Evolutionary conservation across 441 rosid genomes (phyloP), one percentile per base, ranked within the genome.

Genomic region (Isatis lusitanica): DNA sequence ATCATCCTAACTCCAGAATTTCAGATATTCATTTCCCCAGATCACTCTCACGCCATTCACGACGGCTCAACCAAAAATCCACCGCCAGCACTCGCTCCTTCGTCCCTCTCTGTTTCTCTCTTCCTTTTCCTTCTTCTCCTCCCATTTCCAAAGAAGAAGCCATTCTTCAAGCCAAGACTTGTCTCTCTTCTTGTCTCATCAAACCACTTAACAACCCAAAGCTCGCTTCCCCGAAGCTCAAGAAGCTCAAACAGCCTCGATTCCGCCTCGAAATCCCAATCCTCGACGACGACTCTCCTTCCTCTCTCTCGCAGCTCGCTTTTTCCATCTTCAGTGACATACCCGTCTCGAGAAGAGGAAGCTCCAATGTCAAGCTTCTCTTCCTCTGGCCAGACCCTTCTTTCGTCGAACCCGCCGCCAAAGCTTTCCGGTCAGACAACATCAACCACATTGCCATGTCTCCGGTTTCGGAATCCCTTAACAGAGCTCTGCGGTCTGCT

Each of bases 141-240:
- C 94, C 97, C 6, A 51, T 72, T 26, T 82, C 97, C 63, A 91
- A 81, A 77, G 97, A 88, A 81, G 97, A 92, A 80, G 95, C 97
- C 66, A 81, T 94, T 43, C 80, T 79, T 68, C 94, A 90, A 82
- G 96, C 94, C 80, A 90, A 85, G 70, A 86, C 85, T 69, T 92
- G 93, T 78, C 90, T 94, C 78, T 78, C 88, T 8, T 81, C 85
- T 63, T 78, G 88, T 75, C 82, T 89, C 28, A 81, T 83, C 74
- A 94, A 87, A 85, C 92, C 93, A 50, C 86, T 92, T 47, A 87
- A 87, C 80, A 92, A 88, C 76, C 92, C 89, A 18, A 92, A 85
- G 68, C 83, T 88, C 18, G 68, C 83, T 7, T 66, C 82, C 6
- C 88, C 91, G 7, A 88, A 86, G 68, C 81, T 88, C 77, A 94